Evolutionary conservation across 345 rosid species (phyloP), one percentile per base, ranked within the genome.

Genomic region (Citrus mangshanensis): DNA sequence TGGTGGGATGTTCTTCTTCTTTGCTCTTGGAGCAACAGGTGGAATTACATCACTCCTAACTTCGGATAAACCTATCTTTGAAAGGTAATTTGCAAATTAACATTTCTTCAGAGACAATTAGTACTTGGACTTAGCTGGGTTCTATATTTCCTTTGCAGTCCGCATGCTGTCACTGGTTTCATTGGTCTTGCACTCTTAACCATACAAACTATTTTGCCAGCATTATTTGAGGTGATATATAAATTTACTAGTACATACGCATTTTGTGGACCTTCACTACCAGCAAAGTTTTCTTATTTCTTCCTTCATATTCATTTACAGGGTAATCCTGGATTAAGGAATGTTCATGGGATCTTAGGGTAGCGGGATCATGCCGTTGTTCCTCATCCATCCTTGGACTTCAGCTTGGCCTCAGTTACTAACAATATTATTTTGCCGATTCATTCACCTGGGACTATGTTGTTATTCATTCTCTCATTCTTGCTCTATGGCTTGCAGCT

Each of bases 1-100:
- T 8, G 97, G 86, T 0, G 99, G 97, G 37, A 92, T 96, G 98
- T 96, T 92, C 84, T 89, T 94, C 94, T 96, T 92, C 86, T 96
- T 96, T 78, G 86, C 97, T 7, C 91, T 93, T 37, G 99, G 99
- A 67, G 99, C 99, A 46, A 93, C 95, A 0, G 99, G 98, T 71
- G 98, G 99, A 64, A 12, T 96, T 30, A 92, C 86, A 73, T 89
- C 99, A 66, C 90, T 96, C 40, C 92, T 93, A 77, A 93, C 99
- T 70, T 93, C 99, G 0, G 95, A 87, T 73, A 93, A 83, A 81
- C 95, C 97, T 19, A 91, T 96, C 69, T 87, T 93, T 1, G 92
- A 93, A 83, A 93, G 98, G 98, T 89, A 75, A 21, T 19, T 32
- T 19, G 0, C 40, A 24, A 34, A 6, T 42, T 51, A 7, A 60